Base-by-base conservation (phyloP, 192 early-diverging fungal genomes). In the Allomyces javanicus region DNA sequence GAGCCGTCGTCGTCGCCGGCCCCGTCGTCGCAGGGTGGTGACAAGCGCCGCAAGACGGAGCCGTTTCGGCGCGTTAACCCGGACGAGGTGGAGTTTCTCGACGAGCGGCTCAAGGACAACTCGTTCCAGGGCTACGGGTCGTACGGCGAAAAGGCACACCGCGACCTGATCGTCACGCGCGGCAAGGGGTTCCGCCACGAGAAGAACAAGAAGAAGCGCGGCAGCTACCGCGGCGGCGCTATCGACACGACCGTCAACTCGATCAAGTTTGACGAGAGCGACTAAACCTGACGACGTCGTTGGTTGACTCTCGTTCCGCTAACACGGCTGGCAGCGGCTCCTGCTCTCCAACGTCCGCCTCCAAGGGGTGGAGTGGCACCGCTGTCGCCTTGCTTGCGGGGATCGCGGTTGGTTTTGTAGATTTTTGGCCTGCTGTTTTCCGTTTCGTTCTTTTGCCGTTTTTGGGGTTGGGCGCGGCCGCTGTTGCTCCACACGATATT, bases 171-270 rank as follows among this genome's bases (percentile, higher is more conserved):
- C 66, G 86, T 87, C 61, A 91, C 86, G 19, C 78, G 86, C 33
- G 96, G 96, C 61, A 91, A 92, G 76, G 84, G 85, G 25, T 98
- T 98, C 81, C 84, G 90, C 45, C 86, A 86, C 14, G 93, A 96
- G 71, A 98, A 98, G 83, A 91, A 89, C 67, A 96, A 96, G 80
- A 97, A 97, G 79, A 96, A 96, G 83, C 79, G 89, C 64, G 93
- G 93, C 24, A 86, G 87, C 55, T 97, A 97, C 81, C 83, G 87
- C 66, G 95, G 95, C 27, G 95, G 95, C 24, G 72, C 78, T 64
- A 97, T 97, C 67, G 86, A 89, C 67, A 83, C 87, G 64, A 77
- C 75, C 43, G 88, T 87, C 24, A 85, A 92, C 72, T 92, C 89
- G 7, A 90, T 93, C 77, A 97, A 97, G 73, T 94, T 97, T 70